Percentiles rank a stretch among this genome's conserved stretches.
Conservation (phyloP, 2,329 filamentous ascomycete species). For the Diaporthe sp. region DNA sequence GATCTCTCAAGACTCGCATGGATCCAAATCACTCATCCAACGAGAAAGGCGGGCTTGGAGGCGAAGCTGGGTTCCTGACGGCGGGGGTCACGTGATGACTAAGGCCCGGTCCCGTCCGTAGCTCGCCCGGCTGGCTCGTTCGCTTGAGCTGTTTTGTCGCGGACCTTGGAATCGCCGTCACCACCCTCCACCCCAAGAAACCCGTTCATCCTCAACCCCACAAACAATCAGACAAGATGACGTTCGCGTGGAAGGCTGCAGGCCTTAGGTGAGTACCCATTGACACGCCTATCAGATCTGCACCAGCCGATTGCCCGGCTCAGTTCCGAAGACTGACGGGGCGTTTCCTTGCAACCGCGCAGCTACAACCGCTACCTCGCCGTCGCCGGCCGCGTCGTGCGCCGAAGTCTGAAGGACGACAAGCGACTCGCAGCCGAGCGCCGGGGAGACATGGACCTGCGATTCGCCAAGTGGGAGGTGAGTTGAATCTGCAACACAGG, state of each 20-base stretch:
- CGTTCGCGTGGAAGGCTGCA: conserved; percentile 98
- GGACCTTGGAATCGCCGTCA: conserved; percentile 24
- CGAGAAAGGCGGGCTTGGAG: neutral
- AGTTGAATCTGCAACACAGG: conserved; percentile 53
- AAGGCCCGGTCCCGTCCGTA: conserved; percentile 10
- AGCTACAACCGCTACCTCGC: conserved; percentile 99
- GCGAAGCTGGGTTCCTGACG: neutral
- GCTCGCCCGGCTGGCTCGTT: conserved; percentile 24
- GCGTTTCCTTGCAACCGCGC: conserved; percentile 37
- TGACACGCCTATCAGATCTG: conserved; percentile 35
- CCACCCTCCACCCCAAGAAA: conserved; percentile 16
- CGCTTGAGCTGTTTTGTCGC: conserved; percentile 34
- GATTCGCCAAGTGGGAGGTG: conserved; percentile 96
- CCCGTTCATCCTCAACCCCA: conserved; percentile 37
- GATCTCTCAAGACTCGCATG: neutral
- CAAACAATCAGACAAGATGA: conserved; percentile 75
- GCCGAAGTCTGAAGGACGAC: conserved; percentile 96
- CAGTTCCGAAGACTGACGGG: conserved; percentile 11
- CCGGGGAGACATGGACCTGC: conserved; percentile 88
- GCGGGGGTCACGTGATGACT: conserved; percentile 25
- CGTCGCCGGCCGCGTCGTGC: conserved; percentile 92
- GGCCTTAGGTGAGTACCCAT: conserved; percentile 84
- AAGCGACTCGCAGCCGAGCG: conserved; percentile 89
- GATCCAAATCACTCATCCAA: neutral
- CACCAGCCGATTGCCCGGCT: neutral